Evolutionary conservation across 805 yeast genomes (phyloP), one percentile per base, ranked within the genome.

Genomic region (Kurtzmaniella fragi): DNA sequence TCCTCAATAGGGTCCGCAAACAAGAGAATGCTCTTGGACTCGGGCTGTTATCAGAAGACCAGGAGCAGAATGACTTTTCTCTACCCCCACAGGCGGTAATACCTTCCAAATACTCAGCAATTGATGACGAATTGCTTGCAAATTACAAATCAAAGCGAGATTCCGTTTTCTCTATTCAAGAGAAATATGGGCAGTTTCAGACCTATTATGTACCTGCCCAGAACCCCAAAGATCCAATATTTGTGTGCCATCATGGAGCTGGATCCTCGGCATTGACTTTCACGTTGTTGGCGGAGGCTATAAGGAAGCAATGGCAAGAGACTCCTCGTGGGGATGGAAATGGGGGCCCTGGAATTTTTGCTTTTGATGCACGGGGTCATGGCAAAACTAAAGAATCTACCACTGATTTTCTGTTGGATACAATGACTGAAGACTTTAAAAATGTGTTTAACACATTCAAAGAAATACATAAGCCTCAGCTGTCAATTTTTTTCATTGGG

Each of bases 211-310:
- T 65, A 7, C 67, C 77, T 0, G 90, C 95, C 0, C 17, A 31
- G 0, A 39, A 48, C 0, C 43, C 50, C 1, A 50, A 53, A 0
- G 54, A 67, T 0, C 88, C 95, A 0, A 50, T 88, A 1, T 79
- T 85, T 48, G 62, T 93, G 2, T 79, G 81, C 48, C 93, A 87
- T 47, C 99, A 93, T 59, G 99, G 99, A 2, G 97, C 96, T 1
- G 99, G 98, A 0, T 89, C 97, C 0, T 77, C 86, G 2, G 88
- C 84, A 0, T 64, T 86, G 62, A 73, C 96, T 1, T 93, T 85
- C 64, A 84, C 86, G 1, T 55, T 65, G 17, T 50, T 87, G 17
- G 59, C 75, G 1, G 57, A 51, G 34, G 52, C 54, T 8, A 46
- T 77, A 14, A 50, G 48, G 6, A 41, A 41, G 11, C 52, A 51